These are phyloP conservation scores for Eucalyptus lansdowneana DNA, from an alignment of 345 rosid species.

Conservation along the genomic window DNA sequence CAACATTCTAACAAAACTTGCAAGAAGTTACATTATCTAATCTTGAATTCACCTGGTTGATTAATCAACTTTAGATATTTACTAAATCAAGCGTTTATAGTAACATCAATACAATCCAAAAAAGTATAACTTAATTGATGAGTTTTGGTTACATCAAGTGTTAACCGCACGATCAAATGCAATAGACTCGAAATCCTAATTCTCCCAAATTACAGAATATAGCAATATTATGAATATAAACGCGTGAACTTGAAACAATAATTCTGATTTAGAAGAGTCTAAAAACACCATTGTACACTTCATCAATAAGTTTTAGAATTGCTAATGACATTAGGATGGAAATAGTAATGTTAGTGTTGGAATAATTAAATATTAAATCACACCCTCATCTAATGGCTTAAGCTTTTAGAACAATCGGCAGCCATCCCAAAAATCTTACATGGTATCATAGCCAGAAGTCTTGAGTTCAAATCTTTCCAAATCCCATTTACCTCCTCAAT, in stretches of 20 bases:
- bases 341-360: neutral
- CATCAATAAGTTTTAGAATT: neutral
- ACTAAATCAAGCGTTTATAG: neutral
- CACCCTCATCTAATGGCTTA: accelerated
- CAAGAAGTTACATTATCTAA: neutral
- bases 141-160: neutral
- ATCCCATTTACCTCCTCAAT: no score
- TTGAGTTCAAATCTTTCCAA: accelerated
- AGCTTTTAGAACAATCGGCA: accelerated
- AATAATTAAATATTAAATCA: no score
- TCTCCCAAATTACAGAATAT: neutral
- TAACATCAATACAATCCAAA: neutral
- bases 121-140: neutral
- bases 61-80: neutral
- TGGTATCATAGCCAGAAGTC: no score
- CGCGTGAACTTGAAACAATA: neutral
- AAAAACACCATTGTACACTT: neutral
- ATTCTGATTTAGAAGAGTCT: neutral
- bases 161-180: neutral
- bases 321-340: accelerated
- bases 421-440: accelerated
- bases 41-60: neutral
- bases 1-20: neutral
- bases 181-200: neutral
- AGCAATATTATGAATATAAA: neutral